Evolutionary conservation across 2,329 filamentous ascomycete species (phyloP).

Genomic region (Neofusicoccum sp.): DNA sequence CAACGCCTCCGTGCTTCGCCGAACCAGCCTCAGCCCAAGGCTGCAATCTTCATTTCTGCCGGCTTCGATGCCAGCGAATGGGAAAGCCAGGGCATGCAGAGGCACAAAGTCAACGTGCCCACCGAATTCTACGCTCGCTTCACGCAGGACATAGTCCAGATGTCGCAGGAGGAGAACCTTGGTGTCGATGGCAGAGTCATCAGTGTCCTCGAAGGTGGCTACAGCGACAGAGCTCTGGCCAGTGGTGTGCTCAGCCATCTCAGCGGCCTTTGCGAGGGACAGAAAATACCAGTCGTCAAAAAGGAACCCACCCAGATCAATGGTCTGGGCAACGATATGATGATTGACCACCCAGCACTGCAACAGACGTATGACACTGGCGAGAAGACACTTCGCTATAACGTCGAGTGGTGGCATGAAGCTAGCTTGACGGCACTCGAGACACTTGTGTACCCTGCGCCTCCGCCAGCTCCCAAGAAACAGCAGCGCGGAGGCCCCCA

Average conservation of each 20-base stretch:
- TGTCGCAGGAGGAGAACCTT: slow-evolving; percentile 79
- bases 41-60: slow-evolving; percentile 91
- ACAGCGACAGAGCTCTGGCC: slow-evolving; percentile 86
- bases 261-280: slow-evolving; percentile 72
- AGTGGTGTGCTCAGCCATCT: slow-evolving; percentile 91
- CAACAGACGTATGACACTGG: neutral
- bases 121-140: slow-evolving; percentile 95
- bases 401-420: slow-evolving; percentile 50
- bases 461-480: slow-evolving; percentile 59
- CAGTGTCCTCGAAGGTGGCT: slow-evolving; percentile 93
- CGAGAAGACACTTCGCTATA: slow-evolving; percentile 40
- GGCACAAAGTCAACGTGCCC: slow-evolving; percentile 92
- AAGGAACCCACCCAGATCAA: slow-evolving; percentile 25
- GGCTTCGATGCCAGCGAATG: slow-evolving; percentile 97
- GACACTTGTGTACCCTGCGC: slow-evolving; percentile 35
- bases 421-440: slow-evolving; percentile 36
- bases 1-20: slow-evolving; percentile 61
- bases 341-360: slow-evolving; percentile 25
- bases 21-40: slow-evolving; percentile 68
- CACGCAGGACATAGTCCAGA: slow-evolving; percentile 77
- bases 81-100: slow-evolving; percentile 90
- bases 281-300: slow-evolving; percentile 21
- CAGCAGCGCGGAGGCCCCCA: slow-evolving; percentile 59
- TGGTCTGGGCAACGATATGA: slow-evolving; percentile 63
- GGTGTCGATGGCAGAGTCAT: slow-evolving; percentile 82